phyloP scores from a whole-genome alignment of 2,329 filamentous ascomycete species.

The Calonectria pteridis region DNA sequence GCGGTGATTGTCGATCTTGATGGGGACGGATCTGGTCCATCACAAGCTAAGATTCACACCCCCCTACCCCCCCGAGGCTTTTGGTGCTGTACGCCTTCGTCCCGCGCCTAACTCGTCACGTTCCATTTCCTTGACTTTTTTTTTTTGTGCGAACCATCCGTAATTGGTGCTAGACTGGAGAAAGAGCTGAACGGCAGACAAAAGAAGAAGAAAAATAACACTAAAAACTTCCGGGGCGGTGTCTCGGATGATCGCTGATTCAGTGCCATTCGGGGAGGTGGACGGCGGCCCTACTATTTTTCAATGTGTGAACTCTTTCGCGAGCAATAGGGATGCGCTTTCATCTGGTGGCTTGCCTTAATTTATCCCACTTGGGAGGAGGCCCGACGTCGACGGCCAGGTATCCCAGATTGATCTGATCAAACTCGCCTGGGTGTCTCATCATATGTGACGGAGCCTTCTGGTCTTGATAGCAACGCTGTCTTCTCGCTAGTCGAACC shows the following conservation, averaged over 20 bases:
- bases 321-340: constrained; percentile 9
- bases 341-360: constrained; percentile 34
- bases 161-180: neutral
- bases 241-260: neutral
- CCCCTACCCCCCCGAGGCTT: neutral
- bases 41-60: constrained; percentile 1
- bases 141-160: neutral
- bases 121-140: neutral
- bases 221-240: neutral
- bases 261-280: constrained; percentile 22
- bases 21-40: constrained; percentile 1
- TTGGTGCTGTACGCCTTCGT: neutral
- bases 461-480: neutral
- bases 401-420: neutral
- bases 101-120: neutral
- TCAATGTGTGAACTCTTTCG: constrained; percentile 22
- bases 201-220: neutral
- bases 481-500: neutral
- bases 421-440: neutral
- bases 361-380: constrained; percentile 28
- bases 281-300: constrained; percentile 23
- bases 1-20: constrained; percentile 10
- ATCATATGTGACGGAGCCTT: neutral
- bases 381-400: neutral
- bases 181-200: neutral